Conservation (phyloP, 1,139 yeast genomes). For the Pichiaceae sp. region DNA sequence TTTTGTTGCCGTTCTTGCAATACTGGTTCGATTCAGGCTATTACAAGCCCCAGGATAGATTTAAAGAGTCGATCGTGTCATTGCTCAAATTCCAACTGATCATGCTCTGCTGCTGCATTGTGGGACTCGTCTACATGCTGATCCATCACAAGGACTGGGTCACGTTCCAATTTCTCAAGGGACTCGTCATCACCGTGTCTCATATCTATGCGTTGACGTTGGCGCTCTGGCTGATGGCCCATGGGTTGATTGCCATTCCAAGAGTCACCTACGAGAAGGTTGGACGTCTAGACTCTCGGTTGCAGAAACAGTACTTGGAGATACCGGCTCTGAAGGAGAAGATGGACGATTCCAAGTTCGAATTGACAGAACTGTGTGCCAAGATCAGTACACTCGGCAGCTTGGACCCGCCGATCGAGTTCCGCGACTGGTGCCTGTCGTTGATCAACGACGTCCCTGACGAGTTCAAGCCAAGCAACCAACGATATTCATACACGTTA, state of each 20-base stretch:
- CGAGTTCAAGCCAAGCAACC: slow-evolving; percentile 12
- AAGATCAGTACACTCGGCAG: slow-evolving; percentile 44
- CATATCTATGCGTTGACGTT: slow-evolving; percentile 72
- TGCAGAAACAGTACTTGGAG: slow-evolving; percentile 41
- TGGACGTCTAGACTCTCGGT: slow-evolving; percentile 26
- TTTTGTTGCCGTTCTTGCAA: slow-evolving; percentile 61
- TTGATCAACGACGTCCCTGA: slow-evolving; percentile 18
- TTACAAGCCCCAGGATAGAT: slow-evolving; percentile 34
- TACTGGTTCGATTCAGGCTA: slow-evolving; percentile 69
- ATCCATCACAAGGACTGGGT: slow-evolving; percentile 47
- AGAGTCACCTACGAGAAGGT: slow-evolving; percentile 48
- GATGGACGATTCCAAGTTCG: slow-evolving; percentile 55
- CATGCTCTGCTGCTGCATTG: slow-evolving; percentile 42
- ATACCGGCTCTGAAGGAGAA: slow-evolving; percentile 54
- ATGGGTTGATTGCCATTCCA: slow-evolving; percentile 67
- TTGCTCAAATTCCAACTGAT: slow-evolving; percentile 56
- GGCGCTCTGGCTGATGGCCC: slow-evolving; percentile 81
- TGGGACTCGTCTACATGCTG: slow-evolving; percentile 54
- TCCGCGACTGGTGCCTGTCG: slow-evolving; percentile 23
- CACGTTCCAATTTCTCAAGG: slow-evolving; percentile 47
- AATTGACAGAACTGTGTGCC: slow-evolving; percentile 56
- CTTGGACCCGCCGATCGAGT: slow-evolving; percentile 16
- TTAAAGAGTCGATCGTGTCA: slow-evolving; percentile 49
- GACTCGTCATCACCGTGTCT: slow-evolving; percentile 65
- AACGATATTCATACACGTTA: slow-evolving; percentile 2